These are phyloP conservation scores for Thalassiosira exigua DNA, from an alignment of 352 stramenopile species.

Conservation along the genomic window DNA sequence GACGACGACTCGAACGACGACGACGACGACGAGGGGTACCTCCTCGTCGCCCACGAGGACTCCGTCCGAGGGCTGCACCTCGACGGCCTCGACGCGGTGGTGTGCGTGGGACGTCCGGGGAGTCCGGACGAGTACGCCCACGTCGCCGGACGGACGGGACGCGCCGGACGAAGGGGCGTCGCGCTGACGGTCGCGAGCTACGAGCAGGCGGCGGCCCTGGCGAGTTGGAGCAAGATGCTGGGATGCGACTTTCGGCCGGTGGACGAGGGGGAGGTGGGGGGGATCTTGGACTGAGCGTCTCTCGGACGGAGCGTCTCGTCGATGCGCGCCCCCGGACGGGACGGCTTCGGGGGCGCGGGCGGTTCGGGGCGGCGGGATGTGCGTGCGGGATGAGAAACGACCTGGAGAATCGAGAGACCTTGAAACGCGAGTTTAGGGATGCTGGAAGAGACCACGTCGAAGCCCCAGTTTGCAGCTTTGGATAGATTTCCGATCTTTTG, in stretches of 20 bases:
- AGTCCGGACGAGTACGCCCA: slow-evolving; percentile 84
- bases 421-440: no score
- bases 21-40: slow-evolving; percentile 54
- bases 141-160: slow-evolving; percentile 82
- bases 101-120: slow-evolving; percentile 74
- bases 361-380: no score
- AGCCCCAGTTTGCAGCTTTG: no score
- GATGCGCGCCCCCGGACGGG: no score
- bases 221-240: slow-evolving; percentile 79
- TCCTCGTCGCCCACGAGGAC: slow-evolving; percentile 82
- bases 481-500: no score
- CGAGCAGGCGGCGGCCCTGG: slow-evolving; percentile 63
- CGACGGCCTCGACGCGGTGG: slow-evolving; percentile 73
- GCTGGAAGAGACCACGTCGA: no score
- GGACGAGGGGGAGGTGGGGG: slow-evolving; percentile 52
- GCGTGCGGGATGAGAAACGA: no score
- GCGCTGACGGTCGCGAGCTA: slow-evolving; percentile 79
- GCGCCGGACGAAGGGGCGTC: slow-evolving; percentile 68
- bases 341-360: no score
- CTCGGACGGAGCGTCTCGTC: no score
- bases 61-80: slow-evolving; percentile 82
- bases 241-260: slow-evolving; percentile 67
- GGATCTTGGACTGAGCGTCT: slow-evolving; percentile 18
- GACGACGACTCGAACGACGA: slow-evolving; percentile 6
- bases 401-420: no score